Percentiles rank a stretch among this genome's conserved stretches.
Conservation (phyloP, 164 flowering plant genomes). For the Platanus orientalis region DNA sequence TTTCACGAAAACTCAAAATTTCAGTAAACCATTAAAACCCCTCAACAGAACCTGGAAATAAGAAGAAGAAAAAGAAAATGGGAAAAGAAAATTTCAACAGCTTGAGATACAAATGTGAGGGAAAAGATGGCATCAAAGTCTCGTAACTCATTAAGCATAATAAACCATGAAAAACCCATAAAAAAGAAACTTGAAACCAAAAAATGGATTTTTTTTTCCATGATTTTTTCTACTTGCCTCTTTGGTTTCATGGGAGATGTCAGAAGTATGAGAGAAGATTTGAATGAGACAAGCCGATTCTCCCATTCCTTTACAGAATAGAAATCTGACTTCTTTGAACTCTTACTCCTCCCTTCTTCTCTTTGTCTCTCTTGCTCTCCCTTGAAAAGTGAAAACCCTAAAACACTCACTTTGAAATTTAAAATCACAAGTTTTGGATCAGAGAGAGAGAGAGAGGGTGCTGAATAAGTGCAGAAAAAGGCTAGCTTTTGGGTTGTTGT, state of each 20-base stretch:
- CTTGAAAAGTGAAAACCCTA: conserved; percentile 5
- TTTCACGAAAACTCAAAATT: neutral
- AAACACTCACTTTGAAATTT: conserved; percentile 21
- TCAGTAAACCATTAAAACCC: conserved; percentile 6
- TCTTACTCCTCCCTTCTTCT: neutral
- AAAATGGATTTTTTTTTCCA: neutral
- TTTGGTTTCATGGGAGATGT: conserved; percentile 25
- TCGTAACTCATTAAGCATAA: too few species aligned
- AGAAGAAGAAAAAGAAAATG: too few species aligned
- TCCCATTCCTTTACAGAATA: too few species aligned
- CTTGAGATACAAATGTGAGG: too few species aligned
- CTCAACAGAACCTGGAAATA: neutral
- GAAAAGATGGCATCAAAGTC: too few species aligned
- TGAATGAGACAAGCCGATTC: conserved; percentile 57
- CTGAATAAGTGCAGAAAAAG: conserved; percentile 6
- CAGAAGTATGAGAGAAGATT: conserved; percentile 47
- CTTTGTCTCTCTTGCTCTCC: neutral
- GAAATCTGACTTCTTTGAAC: neutral
- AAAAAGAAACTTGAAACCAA: conserved; percentile 9
- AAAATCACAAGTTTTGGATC: conserved; percentile 14
- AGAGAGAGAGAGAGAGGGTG: neutral
- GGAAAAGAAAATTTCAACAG: too few species aligned
- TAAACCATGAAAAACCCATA: conserved; percentile 9
- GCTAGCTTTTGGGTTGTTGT: neutral
- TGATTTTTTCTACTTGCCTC: conserved; percentile 34